Conservation (phyloP, 2,329 filamentous ascomycete species). For the Cordyceps cicadae region DNA sequence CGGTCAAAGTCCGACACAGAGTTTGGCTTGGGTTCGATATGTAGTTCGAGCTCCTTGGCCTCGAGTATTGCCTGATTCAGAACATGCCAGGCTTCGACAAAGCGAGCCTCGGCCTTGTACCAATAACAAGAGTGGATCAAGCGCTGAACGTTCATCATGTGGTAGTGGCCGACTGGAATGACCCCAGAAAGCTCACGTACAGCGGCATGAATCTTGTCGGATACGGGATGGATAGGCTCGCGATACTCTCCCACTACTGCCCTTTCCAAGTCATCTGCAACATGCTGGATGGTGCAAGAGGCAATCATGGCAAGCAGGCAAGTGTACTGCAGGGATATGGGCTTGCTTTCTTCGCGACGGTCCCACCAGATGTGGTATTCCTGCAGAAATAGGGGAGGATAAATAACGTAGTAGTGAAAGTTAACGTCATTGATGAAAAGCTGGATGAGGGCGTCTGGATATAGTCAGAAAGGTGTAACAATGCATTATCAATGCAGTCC, state of each 20-base stretch:
- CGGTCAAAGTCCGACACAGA: conserved; percentile 21
- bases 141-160: conserved; percentile 22
- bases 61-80: conserved; percentile 24
- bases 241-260: conserved; percentile 18
- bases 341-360: conserved; percentile 13
- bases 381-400: conserved; percentile 21
- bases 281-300: conserved; percentile 23
- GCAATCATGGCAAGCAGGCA: conserved; percentile 23
- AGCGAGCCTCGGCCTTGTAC: conserved; percentile 26
- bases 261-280: conserved; percentile 16
- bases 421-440: conserved; percentile 24
- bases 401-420: conserved; percentile 27
- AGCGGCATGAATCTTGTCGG: conserved; percentile 19
- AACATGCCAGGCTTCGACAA: conserved; percentile 25
- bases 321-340: conserved; percentile 22
- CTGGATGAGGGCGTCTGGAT: conserved; percentile 21
- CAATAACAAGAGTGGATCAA: conserved; percentile 25
- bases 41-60: conserved; percentile 22
- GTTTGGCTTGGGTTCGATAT: conserved; percentile 16
- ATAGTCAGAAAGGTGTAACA: neutral
- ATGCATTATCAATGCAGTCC: no score
- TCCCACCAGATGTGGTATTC: conserved; percentile 27
- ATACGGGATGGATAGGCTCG: conserved; percentile 15
- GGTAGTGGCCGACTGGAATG: conserved; percentile 21
- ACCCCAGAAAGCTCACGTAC: conserved; percentile 20